Conservation (phyloP, 768 basidiomycete genomes). For the Trametes gibbosa region DNA sequence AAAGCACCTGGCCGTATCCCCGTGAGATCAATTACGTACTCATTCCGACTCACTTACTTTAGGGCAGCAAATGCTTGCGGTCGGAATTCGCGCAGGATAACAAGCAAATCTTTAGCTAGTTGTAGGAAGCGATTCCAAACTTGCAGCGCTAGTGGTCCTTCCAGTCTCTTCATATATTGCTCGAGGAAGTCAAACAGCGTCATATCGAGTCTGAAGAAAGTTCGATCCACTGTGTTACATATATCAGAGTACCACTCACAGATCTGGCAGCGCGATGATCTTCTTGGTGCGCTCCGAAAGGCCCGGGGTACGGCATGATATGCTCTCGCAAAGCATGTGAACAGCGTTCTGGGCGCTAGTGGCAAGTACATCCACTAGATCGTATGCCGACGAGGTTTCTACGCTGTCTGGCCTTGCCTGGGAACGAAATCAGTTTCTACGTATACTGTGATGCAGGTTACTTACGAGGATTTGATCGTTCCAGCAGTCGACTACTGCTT, state of each 20-base stretch:
- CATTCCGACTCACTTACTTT: conserved; percentile 46
- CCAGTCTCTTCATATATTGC: conserved; percentile 76
- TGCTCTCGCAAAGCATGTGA: conserved; percentile 85
- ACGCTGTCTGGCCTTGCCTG: conserved; percentile 15
- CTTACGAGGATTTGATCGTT: conserved; percentile 51
- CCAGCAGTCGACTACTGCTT: conserved; percentile 85
- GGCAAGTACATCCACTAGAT: conserved; percentile 79
- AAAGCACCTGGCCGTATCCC: conserved; percentile 53
- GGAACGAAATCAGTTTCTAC: neutral
- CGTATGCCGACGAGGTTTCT: conserved; percentile 56
- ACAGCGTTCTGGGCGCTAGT: conserved; percentile 85
- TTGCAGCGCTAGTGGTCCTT: conserved; percentile 90
- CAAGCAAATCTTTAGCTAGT: conserved; percentile 75
- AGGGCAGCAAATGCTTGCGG: conserved; percentile 68
- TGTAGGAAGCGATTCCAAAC: conserved; percentile 83
- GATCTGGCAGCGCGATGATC: conserved; percentile 51
- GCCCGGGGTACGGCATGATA: conserved; percentile 55
- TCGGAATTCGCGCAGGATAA: conserved; percentile 64
- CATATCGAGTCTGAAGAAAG: conserved; percentile 55
- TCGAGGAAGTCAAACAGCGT: conserved; percentile 86
- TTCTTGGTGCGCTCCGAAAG: conserved; percentile 59
- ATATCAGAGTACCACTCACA: conserved; percentile 45
- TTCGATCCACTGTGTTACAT: neutral
- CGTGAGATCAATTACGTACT: conserved; percentile 2
- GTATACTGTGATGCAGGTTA: neutral